These are phyloP conservation scores for Solanum corneliomulleri DNA, from an alignment of 257 asterid genomes.

Conservation along the genomic window DNA sequence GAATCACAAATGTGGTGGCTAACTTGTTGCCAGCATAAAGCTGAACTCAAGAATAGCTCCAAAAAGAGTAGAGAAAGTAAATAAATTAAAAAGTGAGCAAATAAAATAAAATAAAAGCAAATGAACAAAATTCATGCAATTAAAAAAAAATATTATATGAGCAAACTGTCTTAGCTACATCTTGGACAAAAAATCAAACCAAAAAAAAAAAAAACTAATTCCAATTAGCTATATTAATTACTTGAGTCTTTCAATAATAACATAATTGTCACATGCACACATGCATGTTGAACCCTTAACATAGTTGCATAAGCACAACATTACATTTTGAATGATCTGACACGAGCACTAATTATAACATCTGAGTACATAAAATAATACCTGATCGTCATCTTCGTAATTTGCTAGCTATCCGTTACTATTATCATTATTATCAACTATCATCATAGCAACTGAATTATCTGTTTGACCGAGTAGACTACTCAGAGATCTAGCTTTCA, in stretches of 20 bases:
- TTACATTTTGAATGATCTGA: background rate
- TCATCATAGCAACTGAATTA: background rate
- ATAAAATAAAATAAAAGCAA: background rate
- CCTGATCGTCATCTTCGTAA: background rate
- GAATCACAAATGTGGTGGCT: background rate
- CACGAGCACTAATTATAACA: background rate
- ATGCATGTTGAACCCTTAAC: background rate
- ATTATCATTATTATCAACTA: background rate
- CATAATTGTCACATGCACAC: background rate
- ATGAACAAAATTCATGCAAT: background rate
- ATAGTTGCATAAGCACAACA: background rate
- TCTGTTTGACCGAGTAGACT: conserved; percentile 42
- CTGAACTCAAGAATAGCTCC: background rate
- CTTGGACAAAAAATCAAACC: background rate
- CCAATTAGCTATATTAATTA: background rate
- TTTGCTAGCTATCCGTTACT: background rate
- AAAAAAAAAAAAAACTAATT: background rate
- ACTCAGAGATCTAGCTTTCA: conserved; percentile 63
- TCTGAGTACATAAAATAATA: background rate
- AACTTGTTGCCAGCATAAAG: background rate
- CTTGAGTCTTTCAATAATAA: background rate
- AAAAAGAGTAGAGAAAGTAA: background rate
- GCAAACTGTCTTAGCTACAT: background rate
- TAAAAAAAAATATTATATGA: background rate
- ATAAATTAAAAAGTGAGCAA: background rate